Conservation (phyloP, 345 rosid species). For the Rhodamnia argentea region DNA sequence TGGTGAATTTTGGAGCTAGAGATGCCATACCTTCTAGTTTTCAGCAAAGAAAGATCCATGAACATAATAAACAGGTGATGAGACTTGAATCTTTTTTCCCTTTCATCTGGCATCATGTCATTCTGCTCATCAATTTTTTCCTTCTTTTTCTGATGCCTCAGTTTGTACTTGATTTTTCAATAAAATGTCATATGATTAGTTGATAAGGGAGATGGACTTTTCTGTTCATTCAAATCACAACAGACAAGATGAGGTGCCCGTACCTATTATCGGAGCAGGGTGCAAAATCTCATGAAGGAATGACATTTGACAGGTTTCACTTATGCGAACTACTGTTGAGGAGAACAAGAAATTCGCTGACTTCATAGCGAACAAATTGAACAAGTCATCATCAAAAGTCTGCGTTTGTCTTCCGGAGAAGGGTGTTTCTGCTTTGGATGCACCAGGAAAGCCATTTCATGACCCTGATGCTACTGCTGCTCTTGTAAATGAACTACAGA, state of each 20-base stretch:
- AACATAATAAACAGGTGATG: constrained; percentile 76
- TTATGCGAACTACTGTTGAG: constrained; percentile 69
- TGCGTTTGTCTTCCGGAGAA: constrained; percentile 64
- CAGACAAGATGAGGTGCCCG: background rate
- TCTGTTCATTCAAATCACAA: background rate
- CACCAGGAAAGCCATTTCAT: constrained; percentile 62
- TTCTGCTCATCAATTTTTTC: background rate
- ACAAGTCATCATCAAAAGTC: constrained; percentile 58
- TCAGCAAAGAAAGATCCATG: constrained; percentile 57
- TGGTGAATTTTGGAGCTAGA: constrained; percentile 84
- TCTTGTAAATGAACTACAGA: constrained; percentile 52
- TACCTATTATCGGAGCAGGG: background rate
- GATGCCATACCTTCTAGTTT: constrained; percentile 63
- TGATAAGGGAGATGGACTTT: background rate
- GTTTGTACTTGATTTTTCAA: background rate
- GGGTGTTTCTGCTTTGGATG: constrained; percentile 84
- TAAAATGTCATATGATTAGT: background rate
- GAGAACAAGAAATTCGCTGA: constrained; percentile 67
- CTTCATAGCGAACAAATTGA: constrained; percentile 75
- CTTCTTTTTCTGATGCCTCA: background rate
- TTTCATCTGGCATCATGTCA: background rate
- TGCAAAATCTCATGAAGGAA: background rate
- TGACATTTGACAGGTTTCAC: constrained; percentile 48
- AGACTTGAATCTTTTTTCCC: background rate
- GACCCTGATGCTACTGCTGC: constrained; percentile 67